Base-by-base conservation (phyloP, 2,329 filamentous ascomycete species). In the Tympanopsis confertula region DNA sequence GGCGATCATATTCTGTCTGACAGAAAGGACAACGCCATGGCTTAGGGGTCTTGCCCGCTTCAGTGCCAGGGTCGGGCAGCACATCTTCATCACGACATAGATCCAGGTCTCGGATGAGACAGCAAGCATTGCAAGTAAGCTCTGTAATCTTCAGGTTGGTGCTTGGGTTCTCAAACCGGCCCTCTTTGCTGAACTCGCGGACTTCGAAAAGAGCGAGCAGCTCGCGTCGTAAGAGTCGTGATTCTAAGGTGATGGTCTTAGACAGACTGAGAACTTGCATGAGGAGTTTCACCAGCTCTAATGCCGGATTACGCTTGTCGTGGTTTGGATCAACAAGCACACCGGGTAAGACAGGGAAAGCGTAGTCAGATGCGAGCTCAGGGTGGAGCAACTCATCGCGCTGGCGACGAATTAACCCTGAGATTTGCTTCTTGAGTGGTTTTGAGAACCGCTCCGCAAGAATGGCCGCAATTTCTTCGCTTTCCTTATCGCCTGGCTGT, bases 261-360 rank as follows among this genome's bases (percentile, higher is more conserved):
- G 94, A 91, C 1, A 98, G 73, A 22, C 78, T 84, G 4, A 98
- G 68, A 7, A 98, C 82, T 55, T 96, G 89, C 78, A 93, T 93
- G 32, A 98, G 72, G 14, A 75, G 77, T 59, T 96, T 98, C 48
- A 94, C 86, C 3, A 98, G 74, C 57, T 96, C 88, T 1, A 98
- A 71, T 0, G 86, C 78, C 0, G 89, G 84, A 50, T 91, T 89
- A 7, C 43, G 45, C n/a, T 17, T 33, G 41, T 66, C 68, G 37
- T 63, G 61, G 33, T 59, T 40, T 19, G 63, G 50, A 17, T 33
- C 30, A 10, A 33, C 30, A 7, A 86, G 78, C 2, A 78, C 80
- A 37, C 86, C 81, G 0, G 86, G 87, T 1, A 94, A 73, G 2
- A 68, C 56, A 0, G 91, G 91, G 63, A 96, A 95, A 15, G 69